Evolutionary conservation across 352 stramenopile species (phyloP).

Genomic region (Phytopythium oedochilum): DNA sequence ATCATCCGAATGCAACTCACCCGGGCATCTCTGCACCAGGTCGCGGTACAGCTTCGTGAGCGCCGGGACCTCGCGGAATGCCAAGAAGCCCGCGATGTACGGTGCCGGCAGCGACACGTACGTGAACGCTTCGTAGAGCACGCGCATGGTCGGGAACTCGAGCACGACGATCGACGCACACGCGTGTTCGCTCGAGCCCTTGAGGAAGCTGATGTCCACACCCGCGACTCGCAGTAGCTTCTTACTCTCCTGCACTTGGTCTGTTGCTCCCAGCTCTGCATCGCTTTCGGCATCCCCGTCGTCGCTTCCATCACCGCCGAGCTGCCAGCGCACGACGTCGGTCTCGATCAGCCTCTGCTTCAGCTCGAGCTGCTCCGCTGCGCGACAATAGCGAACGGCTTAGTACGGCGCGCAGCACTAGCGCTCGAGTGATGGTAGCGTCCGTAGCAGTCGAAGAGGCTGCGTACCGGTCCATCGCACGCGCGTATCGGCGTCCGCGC

Average conservation of each 20-base stretch:
- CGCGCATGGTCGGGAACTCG: slow-evolving; percentile 44
- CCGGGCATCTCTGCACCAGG: slow-evolving; percentile 41
- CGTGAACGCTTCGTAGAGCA: slow-evolving; percentile 82
- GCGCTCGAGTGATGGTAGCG: too few relatives aligned
- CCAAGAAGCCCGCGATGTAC: slow-evolving; percentile 80
- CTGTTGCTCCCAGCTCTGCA: slow-evolving; percentile 3
- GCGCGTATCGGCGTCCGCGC: slow-evolving; percentile 1
- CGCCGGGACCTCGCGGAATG: slow-evolving; percentile 73
- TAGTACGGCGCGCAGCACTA: not conserved
- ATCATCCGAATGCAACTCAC: slow-evolving; percentile 14
- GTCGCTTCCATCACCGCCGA: slow-evolving; percentile 7
- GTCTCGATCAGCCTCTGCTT: slow-evolving; percentile 44
- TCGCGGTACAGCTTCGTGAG: slow-evolving; percentile 67
- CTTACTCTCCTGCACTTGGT: not conserved
- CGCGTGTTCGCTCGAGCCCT: slow-evolving; percentile 71
- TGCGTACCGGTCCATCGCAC: slow-evolving; percentile 5
- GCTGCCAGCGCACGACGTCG: slow-evolving; percentile 39
- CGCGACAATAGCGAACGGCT: not conserved
- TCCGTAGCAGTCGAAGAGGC: not conserved
- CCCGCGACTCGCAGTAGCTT: slow-evolving; percentile 49
- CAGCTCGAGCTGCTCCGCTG: slow-evolving; percentile 51
- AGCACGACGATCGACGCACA: slow-evolving; percentile 82
- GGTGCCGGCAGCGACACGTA: slow-evolving; percentile 77
- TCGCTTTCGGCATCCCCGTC: not conserved
- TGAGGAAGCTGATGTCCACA: slow-evolving; percentile 85